phyloP scores from a whole-genome alignment of 169 alveolate species.

The Cryptosporidium baileyi region DNA sequence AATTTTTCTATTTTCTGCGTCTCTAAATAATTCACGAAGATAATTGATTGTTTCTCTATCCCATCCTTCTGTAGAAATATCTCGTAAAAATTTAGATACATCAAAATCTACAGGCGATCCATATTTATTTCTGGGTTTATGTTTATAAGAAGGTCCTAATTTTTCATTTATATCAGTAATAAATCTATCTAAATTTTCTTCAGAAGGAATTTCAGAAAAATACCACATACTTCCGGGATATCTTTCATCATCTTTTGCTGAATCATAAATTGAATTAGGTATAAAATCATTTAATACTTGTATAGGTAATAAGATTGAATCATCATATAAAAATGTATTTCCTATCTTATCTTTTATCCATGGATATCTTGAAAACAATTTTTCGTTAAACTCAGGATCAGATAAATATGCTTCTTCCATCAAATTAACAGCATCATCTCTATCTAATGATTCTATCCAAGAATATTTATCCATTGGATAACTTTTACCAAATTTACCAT shows the following conservation, averaged over 20 bases:
- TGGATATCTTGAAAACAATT: conserved; percentile 23
- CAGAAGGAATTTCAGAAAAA: conserved; percentile 56
- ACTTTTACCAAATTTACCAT: conserved; percentile 21
- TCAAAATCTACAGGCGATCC: neutral
- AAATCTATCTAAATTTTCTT: conserved; percentile 2
- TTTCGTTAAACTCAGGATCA: conserved; percentile 26
- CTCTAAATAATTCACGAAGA: conserved; percentile 42
- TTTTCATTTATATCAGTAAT: conserved; percentile 24
- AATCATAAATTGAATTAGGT: neutral
- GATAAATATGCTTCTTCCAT: neutral
- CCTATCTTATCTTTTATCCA: conserved; percentile 58
- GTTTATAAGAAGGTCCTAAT: neutral
- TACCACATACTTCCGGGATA: conserved; percentile 54
- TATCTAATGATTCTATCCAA: conserved; percentile 47
- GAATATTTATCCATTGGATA: conserved; percentile 13
- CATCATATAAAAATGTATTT: conserved; percentile 1
- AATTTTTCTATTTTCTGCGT: conserved; percentile 47
- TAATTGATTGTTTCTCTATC: conserved; percentile 52
- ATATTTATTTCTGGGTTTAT: neutral
- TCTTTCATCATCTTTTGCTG: conserved; percentile 7
- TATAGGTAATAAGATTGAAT: conserved; percentile 24
- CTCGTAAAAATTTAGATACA: neutral
- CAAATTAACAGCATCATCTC: conserved; percentile 31
- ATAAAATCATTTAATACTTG: conserved; percentile 58
- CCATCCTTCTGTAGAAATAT: conserved; percentile 3